These are phyloP conservation scores for Leishmania lainsoni DNA, from an alignment of 208 protist species.

Conservation along the genomic window DNA sequence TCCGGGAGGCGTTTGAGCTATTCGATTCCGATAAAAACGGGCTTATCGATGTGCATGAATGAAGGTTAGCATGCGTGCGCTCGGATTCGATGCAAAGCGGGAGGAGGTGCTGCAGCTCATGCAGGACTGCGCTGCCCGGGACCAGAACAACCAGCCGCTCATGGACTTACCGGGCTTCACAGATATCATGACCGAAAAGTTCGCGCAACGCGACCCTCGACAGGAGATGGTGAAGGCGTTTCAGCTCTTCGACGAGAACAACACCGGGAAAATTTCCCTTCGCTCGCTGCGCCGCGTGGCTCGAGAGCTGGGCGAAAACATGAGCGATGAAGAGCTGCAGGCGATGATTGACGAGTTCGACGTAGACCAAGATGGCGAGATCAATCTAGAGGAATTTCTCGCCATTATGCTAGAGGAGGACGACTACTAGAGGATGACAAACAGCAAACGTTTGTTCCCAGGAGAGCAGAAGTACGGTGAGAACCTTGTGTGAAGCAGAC, in stretches of 20 bases:
- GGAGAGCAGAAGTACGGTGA: background rate
- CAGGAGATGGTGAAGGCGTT: constrained; percentile 97
- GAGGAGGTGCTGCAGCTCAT: constrained; percentile 91
- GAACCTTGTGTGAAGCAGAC: background rate
- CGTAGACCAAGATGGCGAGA: constrained; percentile 94
- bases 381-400: constrained; percentile 95
- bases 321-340: constrained; percentile 97
- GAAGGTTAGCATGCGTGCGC: constrained; percentile 99
- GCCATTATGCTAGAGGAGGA: constrained; percentile 96
- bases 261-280: constrained; percentile 94
- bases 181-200: constrained; percentile 93
- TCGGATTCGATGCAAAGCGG: constrained; percentile 99
- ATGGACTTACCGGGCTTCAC: constrained; percentile 94
- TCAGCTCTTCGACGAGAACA: constrained; percentile 96
- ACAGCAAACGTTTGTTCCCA: background rate
- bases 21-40: constrained; percentile 97
- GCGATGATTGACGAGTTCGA: constrained; percentile 98
- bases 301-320: constrained; percentile 95
- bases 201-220: constrained; percentile 91
- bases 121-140: constrained; percentile 84
- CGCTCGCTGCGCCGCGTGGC: constrained; percentile 94
- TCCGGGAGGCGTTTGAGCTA: constrained; percentile 99
- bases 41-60: constrained; percentile 98
- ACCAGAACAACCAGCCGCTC: constrained; percentile 79
- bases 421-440: constrained; percentile 62